A percentile compares a stretch with the other conserved stretches of the same genome.
phyloP scores from a whole-genome alignment of 768 basidiomycete species.

The Suillus americanus region DNA sequence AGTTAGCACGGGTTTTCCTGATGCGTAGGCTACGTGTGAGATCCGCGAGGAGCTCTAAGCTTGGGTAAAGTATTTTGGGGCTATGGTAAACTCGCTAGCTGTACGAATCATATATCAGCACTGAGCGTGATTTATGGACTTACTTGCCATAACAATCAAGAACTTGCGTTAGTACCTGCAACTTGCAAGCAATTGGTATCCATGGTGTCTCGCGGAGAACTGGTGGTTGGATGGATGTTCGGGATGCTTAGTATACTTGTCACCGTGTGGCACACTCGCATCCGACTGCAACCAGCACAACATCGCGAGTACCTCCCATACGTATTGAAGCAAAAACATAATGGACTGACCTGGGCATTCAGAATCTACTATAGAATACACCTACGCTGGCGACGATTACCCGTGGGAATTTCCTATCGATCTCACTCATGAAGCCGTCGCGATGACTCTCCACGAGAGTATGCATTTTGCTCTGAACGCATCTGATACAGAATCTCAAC shows the following conservation, averaged over 20 bases:
- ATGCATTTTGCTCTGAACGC: background rate
- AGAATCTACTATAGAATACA: background rate
- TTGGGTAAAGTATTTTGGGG: too few relatives aligned
- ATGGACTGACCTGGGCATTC: background rate
- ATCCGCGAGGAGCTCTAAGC: too few relatives aligned
- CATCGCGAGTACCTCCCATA: background rate
- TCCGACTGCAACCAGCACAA: background rate
- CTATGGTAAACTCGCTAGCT: too few relatives aligned
- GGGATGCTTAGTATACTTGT: background rate
- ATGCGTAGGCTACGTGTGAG: too few relatives aligned
- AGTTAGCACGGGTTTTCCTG: too few relatives aligned
- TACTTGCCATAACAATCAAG: too few relatives aligned
- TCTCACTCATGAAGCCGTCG: slow-evolving; percentile 7
- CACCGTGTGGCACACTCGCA: background rate
- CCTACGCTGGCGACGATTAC: background rate
- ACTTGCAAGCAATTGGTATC: too few relatives aligned
- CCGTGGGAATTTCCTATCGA: background rate
- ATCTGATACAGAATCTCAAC: background rate
- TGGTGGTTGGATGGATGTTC: background rate
- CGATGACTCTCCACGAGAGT: slow-evolving; percentile 4
- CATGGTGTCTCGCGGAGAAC: background rate
- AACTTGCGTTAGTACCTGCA: too few relatives aligned
- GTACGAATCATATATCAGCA: too few relatives aligned
- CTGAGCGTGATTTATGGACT: too few relatives aligned
- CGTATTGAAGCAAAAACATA: background rate